Conservation (phyloP, 768 basidiomycete genomes). For the Rhizopogon salebrosus region DNA sequence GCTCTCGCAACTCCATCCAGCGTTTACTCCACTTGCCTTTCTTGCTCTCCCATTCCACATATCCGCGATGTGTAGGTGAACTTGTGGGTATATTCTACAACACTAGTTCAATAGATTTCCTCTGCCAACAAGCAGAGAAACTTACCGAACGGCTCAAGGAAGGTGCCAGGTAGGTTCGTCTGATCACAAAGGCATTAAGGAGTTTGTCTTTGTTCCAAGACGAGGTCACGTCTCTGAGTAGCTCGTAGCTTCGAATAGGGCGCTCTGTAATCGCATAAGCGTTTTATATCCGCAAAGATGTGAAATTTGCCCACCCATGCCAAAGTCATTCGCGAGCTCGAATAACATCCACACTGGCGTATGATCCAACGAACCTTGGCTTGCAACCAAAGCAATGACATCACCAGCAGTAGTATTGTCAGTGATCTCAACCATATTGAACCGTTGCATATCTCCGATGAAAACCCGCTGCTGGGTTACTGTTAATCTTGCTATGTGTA, state of each 20-base stretch:
- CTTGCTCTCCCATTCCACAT: constrained; percentile 86
- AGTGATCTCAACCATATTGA: constrained; percentile 67
- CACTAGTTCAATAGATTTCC: constrained; percentile 39
- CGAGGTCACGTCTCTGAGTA: constrained; percentile 69
- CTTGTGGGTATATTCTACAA: constrained; percentile 45
- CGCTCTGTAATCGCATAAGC: constrained; percentile 54
- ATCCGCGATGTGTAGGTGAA: constrained; percentile 45
- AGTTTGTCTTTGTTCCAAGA: constrained; percentile 87
- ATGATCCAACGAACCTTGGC: constrained; percentile 60
- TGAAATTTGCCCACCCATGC: constrained; percentile 68
- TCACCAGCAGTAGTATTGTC: constrained; percentile 67
- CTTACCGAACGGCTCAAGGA: constrained; percentile 57
- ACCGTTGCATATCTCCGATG: constrained; percentile 70
- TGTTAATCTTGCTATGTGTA: constrained; percentile 20
- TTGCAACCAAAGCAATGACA: constrained; percentile 59
- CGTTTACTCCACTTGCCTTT: constrained; percentile 95
- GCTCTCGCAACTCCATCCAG: constrained; percentile 83
- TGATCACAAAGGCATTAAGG: constrained; percentile 77
- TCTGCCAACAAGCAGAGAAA: constrained; percentile 13
- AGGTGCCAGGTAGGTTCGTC: constrained; percentile 60
- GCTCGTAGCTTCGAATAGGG: constrained; percentile 83
- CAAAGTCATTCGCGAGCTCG: constrained; percentile 87
- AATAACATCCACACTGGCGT: constrained; percentile 83
- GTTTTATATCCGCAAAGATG: constrained; percentile 1
- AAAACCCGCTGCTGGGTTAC: constrained; percentile 69